Base-by-base conservation (phyloP, 352 stramenopile genomes). In the Phytophthora ohioensis region DNA sequence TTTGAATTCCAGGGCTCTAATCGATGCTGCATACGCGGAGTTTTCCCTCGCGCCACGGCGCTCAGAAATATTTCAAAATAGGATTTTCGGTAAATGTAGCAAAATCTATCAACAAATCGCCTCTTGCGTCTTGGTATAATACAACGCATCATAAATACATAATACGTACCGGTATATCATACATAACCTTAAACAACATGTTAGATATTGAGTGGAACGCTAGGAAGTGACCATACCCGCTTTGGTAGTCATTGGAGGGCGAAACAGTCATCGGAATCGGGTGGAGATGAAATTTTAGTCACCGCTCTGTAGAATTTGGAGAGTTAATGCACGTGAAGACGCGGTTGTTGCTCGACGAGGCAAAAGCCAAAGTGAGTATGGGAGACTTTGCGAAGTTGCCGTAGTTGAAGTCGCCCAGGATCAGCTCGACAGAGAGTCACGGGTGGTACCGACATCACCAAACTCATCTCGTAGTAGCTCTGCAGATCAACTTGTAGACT, bases 341-440 rank as follows among this genome's bases (percentile, higher is more conserved):
- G 57, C 4, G 15, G n/a, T 64, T 0, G 6, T 34, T 17, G 5
- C n/a, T 60, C 13, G 46, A 56, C 31, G 17, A 42, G 13, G 42
- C 57, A 68, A 54, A 64, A 63, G 27, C 51, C 27, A 39, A 67
- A 67, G 52, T 73, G 65, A 58, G 34, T 13, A 41, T 42, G n/a
- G 30, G 27, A 30, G 38, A 49, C 27, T 46, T 46, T 11, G 5
- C 3, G n/a, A 7, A 52, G n/a, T 11, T 49, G 27, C 10, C 8
- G 21, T 41, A 42, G 42, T 69, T 69, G 47, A 66, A 58, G 47
- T 48, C 38, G 8, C n/a, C 5, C 54, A 46, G 30, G 64, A 71
- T 54, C 57, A 71, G 57, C 57, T 51, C 43, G 8, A 62, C 15
- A 36, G 41, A 65, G 27, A 57, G 57, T 65, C 57, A 65, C 31